Conservation (phyloP, 2,329 filamentous ascomycete species). For the Huntiella abstrusa region DNA sequence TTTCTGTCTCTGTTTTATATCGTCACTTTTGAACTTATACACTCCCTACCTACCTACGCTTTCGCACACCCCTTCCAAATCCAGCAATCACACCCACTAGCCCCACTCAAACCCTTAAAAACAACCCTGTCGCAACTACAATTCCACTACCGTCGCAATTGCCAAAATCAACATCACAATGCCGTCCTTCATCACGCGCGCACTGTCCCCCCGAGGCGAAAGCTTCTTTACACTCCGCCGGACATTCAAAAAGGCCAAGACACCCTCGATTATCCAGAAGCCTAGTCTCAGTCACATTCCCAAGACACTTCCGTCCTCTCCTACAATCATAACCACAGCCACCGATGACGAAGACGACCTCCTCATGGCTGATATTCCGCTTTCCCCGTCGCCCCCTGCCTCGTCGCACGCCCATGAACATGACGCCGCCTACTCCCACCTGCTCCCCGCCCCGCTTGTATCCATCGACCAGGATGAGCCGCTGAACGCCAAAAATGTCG, state of each 20-base stretch:
- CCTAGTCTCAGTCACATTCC: neutral
- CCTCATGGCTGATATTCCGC: conserved; percentile 7
- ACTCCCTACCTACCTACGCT: neutral
- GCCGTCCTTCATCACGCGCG: conserved; percentile 3
- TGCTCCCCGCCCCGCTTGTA: neutral
- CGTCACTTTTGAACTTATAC: neutral
- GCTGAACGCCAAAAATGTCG: conserved; percentile 2
- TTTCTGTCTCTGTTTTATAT: neutral
- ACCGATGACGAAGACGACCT: neutral
- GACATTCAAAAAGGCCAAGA: conserved; percentile 8
- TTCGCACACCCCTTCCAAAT: neutral
- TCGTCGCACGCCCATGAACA: neutral
- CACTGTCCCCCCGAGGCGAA: conserved; percentile 6
- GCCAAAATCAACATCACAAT: neutral
- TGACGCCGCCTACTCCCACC: neutral
- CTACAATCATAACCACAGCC: too few relatives aligned
- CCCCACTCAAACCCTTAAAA: neutral
- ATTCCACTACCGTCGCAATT: neutral
- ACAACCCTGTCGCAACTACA: neutral
- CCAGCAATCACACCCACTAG: neutral
- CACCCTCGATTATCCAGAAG: neutral
- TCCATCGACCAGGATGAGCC: too few relatives aligned
- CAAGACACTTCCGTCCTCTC: too few relatives aligned
- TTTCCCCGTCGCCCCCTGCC: conserved; percentile 2
- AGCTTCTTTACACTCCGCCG: conserved; percentile 8